phyloP scores from a whole-genome alignment of 2,329 filamentous ascomycete species.

The Fusarium duplospermum region DNA sequence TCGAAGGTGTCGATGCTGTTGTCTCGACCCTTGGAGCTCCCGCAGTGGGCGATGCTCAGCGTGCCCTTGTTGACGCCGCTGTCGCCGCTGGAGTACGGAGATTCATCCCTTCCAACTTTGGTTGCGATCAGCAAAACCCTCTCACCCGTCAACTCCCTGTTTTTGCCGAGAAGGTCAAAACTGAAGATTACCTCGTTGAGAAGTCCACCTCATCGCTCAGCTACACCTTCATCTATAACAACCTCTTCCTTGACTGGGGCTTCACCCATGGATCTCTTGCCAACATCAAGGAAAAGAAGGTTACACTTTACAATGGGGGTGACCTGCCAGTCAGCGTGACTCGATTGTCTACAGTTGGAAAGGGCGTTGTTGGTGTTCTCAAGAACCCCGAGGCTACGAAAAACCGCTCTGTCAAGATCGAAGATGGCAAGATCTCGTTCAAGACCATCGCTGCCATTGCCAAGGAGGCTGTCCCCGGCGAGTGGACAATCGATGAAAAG shows the following conservation, averaged over 20 bases:
- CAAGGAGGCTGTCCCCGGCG: neutral
- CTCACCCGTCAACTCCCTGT: slow-evolving; percentile 4
- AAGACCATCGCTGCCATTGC: neutral
- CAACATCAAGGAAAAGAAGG: neutral
- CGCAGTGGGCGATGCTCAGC: neutral
- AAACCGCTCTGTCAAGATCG: neutral
- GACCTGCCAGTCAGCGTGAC: neutral
- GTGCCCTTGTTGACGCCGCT: slow-evolving; percentile 4
- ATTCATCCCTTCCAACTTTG: slow-evolving; percentile 16
- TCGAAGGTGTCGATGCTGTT: slow-evolving; percentile 5
- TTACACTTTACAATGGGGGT: neutral
- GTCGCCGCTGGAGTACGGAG: slow-evolving; percentile 5
- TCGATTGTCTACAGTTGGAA: neutral
- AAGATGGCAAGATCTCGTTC: slow-evolving; percentile 9
- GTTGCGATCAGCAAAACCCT: slow-evolving; percentile 8
- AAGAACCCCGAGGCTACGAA: slow-evolving; percentile 3
- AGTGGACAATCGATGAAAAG: neutral
- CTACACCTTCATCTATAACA: slow-evolving; percentile 8
- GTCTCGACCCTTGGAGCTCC: slow-evolving; percentile 7
- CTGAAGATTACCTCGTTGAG: neutral
- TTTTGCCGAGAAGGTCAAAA: neutral
- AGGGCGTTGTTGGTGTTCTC: slow-evolving; percentile 7
- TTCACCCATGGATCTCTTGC: slow-evolving; percentile 5
- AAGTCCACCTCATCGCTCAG: neutral
- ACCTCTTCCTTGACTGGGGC: slow-evolving; percentile 11